Base-by-base conservation (phyloP, 2,329 filamentous ascomycete species). In the Alternaria angustiovoidea region DNA sequence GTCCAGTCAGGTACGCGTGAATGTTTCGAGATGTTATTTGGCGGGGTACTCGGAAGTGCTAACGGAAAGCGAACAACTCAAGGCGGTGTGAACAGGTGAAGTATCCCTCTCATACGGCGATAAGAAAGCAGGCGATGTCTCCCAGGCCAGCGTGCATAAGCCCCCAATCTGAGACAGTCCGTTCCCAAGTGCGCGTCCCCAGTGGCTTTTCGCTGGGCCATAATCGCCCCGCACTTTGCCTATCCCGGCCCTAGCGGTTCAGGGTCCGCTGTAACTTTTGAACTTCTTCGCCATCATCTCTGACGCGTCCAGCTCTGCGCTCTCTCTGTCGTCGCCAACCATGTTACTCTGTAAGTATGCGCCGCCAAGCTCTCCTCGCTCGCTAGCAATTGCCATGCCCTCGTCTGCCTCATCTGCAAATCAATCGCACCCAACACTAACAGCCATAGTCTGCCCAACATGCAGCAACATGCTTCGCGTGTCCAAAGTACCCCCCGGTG, bases 401-500 rank as follows among this genome's bases (percentile, higher is more conserved):
- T 22, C 22, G 22, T 16, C 12, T 16, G 11, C 12, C 32, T 5
- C 11, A 36, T 36, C 12, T 16, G 12, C 12, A 16, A 14, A 16
- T 12, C 32, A 6, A 14, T 14, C 32, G 12, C 14, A 51, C 16
- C 16, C 26, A 26, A 55, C 62, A 38, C 30, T 34, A 30, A 32
- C 43, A 16, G 18, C 24, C 38, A 11, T 14, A 75, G 91, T 94
- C 87, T 95, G 92, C 79, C 92, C 92, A 51, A 87, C 88, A 77
- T 95, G 92, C 84, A 89, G 89, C 79, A 95, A 94, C 83, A 89
- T 93, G 79, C 88, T 95, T 75, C 92, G 90, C 73, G 89, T 94
- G 72, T 88, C 88, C 51, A 71, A 74, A 62, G 74, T 81, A 6
- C 79, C 81, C 7, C 68, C 75, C 36, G 75, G 68, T 59, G 78